phyloP scores from a whole-genome alignment of 2,329 filamentous ascomycete species.

The Reticulascus tulasneorum region DNA sequence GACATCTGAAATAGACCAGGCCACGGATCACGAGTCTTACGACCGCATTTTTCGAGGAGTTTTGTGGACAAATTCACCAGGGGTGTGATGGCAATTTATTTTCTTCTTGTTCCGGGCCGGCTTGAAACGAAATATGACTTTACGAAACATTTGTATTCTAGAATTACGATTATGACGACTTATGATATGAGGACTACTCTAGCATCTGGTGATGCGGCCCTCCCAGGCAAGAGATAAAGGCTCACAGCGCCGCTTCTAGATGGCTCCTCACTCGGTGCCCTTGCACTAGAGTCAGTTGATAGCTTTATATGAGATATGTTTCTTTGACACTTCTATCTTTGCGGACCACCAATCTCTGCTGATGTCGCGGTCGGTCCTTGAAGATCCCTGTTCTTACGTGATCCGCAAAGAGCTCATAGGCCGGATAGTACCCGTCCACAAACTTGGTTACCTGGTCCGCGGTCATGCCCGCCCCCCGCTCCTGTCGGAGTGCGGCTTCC shows the following conservation, averaged over 20 bases:
- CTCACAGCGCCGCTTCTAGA: too few species aligned
- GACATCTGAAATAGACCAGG: constrained; percentile 18
- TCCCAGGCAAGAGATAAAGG: too few species aligned
- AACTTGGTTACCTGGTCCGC: constrained; percentile 75
- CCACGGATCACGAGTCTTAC: too few species aligned
- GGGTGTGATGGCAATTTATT: constrained; percentile 4
- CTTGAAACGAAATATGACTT: constrained; percentile 12
- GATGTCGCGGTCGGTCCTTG: constrained; percentile 42
- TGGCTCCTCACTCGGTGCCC: too few species aligned
- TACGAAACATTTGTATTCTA: constrained; percentile 1
- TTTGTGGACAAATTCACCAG: too few species aligned
- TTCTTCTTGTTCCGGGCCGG: constrained; percentile 10
- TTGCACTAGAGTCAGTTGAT: too few species aligned
- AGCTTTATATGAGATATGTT: constrained; percentile 44
- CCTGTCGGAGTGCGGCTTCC: constrained; percentile 64
- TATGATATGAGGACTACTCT: too few species aligned
- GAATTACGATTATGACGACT: background rate
- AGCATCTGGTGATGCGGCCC: too few species aligned
- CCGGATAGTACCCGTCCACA: constrained; percentile 65
- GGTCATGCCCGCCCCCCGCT: constrained; percentile 74
- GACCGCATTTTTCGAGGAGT: too few species aligned
- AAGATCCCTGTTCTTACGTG: constrained; percentile 56
- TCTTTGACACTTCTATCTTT: constrained; percentile 57
- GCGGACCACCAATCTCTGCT: constrained; percentile 60
- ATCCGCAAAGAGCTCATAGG: constrained; percentile 66